Conservation (phyloP, 163 green algal genomes). For the Chlorella variabilis region DNA sequence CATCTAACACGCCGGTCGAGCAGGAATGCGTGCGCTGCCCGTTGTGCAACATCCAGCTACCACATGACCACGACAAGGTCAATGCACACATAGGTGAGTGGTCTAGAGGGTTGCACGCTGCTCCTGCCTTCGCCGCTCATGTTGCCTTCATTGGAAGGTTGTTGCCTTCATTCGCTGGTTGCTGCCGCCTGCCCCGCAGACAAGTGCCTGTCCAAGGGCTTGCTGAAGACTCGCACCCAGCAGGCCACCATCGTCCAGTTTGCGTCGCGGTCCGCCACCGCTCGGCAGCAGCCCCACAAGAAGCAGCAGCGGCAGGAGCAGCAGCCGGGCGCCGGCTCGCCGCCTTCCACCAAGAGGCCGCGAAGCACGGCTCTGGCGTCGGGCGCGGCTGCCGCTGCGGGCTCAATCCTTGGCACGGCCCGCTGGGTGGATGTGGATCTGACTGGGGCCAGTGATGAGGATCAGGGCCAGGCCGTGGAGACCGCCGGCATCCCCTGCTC, state of each 20-base stretch:
- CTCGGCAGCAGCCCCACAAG: not conserved
- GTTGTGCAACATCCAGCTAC: conserved; percentile 18
- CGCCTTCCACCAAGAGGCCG: not conserved
- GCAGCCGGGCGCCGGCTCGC: not conserved
- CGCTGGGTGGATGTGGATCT: not conserved
- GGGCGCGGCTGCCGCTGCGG: not conserved
- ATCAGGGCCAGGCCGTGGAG: not conserved
- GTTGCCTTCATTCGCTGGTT: not conserved
- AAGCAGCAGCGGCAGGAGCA: not conserved
- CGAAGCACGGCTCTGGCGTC: not conserved
- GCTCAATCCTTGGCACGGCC: not conserved
- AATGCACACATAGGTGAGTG: conserved; percentile 34
- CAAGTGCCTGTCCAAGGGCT: conserved; percentile 34
- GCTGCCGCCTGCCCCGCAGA: not conserved
- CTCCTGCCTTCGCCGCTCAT: not conserved
- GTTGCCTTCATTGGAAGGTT: not conserved
- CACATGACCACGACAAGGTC: not conserved
- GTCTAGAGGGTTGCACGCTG: not conserved
- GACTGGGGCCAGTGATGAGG: not conserved
- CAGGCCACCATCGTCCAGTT: conserved; percentile 36
- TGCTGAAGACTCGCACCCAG: conserved; percentile 3
- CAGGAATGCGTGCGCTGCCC: conserved; percentile 12
- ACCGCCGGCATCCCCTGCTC: not conserved
- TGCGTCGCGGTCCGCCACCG: not conserved
- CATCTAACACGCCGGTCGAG: not conserved